Evolutionary conservation across 139 green algal genomes (phyloP).

Genomic region (Chlamydomonas sp.): DNA sequence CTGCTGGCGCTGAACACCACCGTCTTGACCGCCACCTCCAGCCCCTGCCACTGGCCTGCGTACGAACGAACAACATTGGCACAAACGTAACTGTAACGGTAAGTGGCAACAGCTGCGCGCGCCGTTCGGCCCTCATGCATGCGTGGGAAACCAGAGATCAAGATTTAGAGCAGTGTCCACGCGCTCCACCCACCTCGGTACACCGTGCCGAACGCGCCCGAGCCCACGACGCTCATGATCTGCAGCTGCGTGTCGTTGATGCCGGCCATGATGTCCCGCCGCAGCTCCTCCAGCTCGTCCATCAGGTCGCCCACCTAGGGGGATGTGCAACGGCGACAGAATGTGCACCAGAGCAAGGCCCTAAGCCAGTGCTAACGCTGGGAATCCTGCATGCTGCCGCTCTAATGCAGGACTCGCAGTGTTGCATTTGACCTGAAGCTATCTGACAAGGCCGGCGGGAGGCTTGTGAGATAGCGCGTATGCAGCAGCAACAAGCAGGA

Average conservation of each 20-base stretch:
- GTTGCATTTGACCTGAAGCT: no score
- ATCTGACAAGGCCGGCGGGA: no score
- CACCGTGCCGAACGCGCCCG: constrained; percentile 30
- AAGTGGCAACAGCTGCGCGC: background rate
- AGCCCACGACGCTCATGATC: constrained; percentile 29
- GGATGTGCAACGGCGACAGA: no score
- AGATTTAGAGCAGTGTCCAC: no score
- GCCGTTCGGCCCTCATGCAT: background rate
- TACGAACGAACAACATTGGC: background rate
- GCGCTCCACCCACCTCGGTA: constrained; percentile 25
- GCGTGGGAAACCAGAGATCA: no score
- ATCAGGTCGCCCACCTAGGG: constrained; percentile 4
- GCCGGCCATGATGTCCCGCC: constrained; percentile 27
- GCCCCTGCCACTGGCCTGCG: constrained; percentile 41
- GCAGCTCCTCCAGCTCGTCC: constrained; percentile 36
- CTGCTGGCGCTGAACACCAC: constrained; percentile 21
- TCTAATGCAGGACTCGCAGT: no score
- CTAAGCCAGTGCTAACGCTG: no score
- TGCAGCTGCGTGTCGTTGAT: constrained; percentile 35
- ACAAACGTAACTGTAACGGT: background rate
- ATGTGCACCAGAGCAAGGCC: no score
- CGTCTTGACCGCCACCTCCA: constrained; percentile 46
- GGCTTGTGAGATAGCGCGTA: no score
- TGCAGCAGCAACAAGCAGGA: no score
- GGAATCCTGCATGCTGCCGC: no score